Evolutionary conservation across 2,329 filamentous ascomycete species (phyloP).

Genomic region (Grosmannia serpens): DNA sequence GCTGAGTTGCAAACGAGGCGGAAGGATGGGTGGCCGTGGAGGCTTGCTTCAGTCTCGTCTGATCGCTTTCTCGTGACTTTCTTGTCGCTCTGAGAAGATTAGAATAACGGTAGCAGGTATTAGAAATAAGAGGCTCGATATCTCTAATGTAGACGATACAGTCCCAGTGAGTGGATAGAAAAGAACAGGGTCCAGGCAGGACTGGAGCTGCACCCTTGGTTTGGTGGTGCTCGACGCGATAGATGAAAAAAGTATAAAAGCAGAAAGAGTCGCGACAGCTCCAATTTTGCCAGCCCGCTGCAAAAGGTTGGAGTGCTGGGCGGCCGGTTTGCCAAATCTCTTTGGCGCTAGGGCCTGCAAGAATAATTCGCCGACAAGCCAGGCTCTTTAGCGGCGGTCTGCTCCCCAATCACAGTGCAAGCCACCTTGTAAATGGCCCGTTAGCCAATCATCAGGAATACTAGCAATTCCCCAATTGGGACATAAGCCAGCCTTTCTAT

Average conservation of each 20-base stretch:
- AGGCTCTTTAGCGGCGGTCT: not conserved
- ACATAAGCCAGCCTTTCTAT: not conserved
- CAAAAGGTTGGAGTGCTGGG: slow-evolving; percentile 18
- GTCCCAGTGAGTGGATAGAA: not conserved
- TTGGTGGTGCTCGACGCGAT: not conserved
- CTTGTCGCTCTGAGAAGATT: not conserved
- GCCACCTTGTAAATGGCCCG: not conserved
- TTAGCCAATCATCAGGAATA: not conserved
- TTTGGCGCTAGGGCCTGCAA: slow-evolving; percentile 20
- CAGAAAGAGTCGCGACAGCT: slow-evolving; percentile 1
- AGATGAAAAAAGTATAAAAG: not conserved
- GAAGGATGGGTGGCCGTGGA: not conserved
- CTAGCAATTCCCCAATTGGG: not conserved
- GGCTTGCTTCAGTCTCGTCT: not conserved
- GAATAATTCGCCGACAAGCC: slow-evolving; percentile 14
- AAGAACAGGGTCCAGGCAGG: not conserved
- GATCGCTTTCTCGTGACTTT: too few relatives aligned
- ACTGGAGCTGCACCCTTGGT: not conserved
- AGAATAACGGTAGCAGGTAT: not conserved
- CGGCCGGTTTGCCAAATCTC: slow-evolving; percentile 22
- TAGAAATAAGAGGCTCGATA: not conserved
- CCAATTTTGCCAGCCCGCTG: not conserved
- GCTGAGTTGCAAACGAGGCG: not conserved
- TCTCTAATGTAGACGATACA: not conserved
- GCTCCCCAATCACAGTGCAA: not conserved